A percentile compares a stretch with the other conserved stretches of the same genome.
Conservation (phyloP, 345 rosid species). For the Acer campestre region DNA sequence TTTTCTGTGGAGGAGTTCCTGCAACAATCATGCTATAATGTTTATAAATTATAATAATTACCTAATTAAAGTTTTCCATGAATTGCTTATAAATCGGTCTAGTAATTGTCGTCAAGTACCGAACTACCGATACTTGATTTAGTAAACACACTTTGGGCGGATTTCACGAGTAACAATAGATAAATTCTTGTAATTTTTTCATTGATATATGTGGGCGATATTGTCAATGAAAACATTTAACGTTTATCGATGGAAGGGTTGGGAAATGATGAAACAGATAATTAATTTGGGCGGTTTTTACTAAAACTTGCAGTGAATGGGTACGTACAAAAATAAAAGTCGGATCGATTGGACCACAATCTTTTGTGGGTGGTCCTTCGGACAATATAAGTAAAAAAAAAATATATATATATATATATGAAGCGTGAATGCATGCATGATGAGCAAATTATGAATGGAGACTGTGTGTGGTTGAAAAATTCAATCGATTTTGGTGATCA, state of each 20-base stretch:
- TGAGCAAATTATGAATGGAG: neutral
- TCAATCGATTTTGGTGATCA: neutral
- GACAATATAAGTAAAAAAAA: no score
- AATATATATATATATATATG: no score
- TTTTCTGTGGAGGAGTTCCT: constrained; percentile 24
- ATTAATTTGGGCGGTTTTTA: constrained; percentile 16
- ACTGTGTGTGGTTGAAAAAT: neutral
- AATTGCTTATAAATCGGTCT: constrained; percentile 1
- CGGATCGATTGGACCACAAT: constrained; percentile 8
- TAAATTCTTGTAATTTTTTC: neutral
- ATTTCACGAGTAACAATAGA: neutral
- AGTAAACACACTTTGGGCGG: constrained; percentile 24
- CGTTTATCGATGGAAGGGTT: neutral
- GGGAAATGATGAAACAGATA: neutral
- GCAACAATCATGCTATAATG: constrained; percentile 20
- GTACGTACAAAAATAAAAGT: constrained; percentile 8
- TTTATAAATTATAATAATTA: no score
- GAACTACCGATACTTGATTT: neutral
- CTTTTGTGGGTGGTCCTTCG: neutral
- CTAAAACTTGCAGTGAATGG: constrained; percentile 11
- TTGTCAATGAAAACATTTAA: constrained; percentile 6
- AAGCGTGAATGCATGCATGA: neutral
- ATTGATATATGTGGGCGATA: constrained; percentile 3
- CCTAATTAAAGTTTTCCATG: no score
- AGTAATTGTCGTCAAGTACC: neutral